Evolutionary conservation across 106 monocot genomes (phyloP), one percentile per base, ranked within the genome.

Genomic region (Apostasia ramifera): DNA sequence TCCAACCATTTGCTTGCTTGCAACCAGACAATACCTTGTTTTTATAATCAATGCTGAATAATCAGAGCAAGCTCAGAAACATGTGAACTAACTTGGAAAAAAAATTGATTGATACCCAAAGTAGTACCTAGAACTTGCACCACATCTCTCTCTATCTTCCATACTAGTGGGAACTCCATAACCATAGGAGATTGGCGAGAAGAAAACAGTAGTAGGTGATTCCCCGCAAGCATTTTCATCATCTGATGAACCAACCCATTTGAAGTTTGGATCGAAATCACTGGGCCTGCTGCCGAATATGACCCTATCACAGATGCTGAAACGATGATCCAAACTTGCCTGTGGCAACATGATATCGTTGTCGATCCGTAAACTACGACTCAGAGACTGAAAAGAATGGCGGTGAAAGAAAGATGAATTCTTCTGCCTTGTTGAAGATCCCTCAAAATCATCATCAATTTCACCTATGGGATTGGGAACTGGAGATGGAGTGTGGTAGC

Each of bases 1-100:
- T 14, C 90, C 90, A 67, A 91, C 90, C 90, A 91, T 91, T 76
- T 91, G 90, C 67, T 91, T 91, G 50, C 86, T 91, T 38, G 86
- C 90, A 59, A 86, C 90, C 78, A 86, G 77, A 74, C 83, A 86
- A 64, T 81, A 91, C 68, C 90, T 88, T 60, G 9, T 6, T 37
- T 59, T 55, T 61, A 41, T 42, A 26, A 61, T 3, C 6, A 58
- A 8, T 42, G 45, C 12, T 6, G 56, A 44, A 59, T 26, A 46
- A 40, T 51, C 3, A 72, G 53, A 9, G 44, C 61, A n/a, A 5
- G 38, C 40, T 71, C 40, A 15, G 3, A 10, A 42, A 8, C 38
- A 50, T 40, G 13, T 51, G 46, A 60, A 47, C 0, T 6, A 48
- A 61, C 61, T 61, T 2, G 15, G 42, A 3, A 11, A 61, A 61